These are phyloP conservation scores for Lecanicillium sp. DNA, from an alignment of 2,329 filamentous ascomycete species.

Conservation along the genomic window DNA sequence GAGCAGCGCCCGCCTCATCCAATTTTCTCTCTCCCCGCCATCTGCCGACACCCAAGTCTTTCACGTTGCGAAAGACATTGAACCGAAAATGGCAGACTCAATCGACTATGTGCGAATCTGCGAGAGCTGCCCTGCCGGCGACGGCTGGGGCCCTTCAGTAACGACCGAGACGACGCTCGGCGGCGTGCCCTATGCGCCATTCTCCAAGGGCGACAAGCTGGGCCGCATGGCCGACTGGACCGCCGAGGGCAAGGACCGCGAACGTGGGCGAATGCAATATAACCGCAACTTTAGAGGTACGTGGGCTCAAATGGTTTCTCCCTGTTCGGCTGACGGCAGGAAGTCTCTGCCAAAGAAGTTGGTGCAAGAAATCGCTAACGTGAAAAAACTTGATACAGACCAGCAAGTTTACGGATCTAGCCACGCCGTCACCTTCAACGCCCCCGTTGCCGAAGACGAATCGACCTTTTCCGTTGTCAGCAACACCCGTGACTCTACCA, in stretches of 20 bases:
- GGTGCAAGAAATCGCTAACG: not conserved
- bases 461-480: constrained; percentile 97
- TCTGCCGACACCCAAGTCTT: too few species aligned
- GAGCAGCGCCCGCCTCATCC: constrained; percentile 7
- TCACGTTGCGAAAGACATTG: too few species aligned
- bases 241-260: constrained; percentile 76
- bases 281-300: constrained; percentile 87
- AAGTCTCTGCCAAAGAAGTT: not conserved
- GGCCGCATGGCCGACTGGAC: constrained; percentile 99
- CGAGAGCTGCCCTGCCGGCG: constrained; percentile 62
- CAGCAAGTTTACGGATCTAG: constrained; percentile 96
- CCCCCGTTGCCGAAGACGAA: constrained; percentile 90
- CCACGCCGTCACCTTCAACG: constrained; percentile 77
- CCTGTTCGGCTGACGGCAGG: not conserved
- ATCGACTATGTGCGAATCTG: constrained; percentile 56
- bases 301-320: constrained; percentile 12
- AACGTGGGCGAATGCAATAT: constrained; percentile 75
- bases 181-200: constrained; percentile 94
- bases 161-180: constrained; percentile 82
- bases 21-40: too few species aligned
- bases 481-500: constrained; percentile 79
- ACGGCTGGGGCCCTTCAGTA: constrained; percentile 80
- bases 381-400: constrained; percentile 41
- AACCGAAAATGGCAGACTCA: constrained; percentile 38
- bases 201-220: constrained; percentile 97